These are phyloP conservation scores for Atalantia buxifolia DNA, from an alignment of 345 rosid genomes.

Conservation along the genomic window DNA sequence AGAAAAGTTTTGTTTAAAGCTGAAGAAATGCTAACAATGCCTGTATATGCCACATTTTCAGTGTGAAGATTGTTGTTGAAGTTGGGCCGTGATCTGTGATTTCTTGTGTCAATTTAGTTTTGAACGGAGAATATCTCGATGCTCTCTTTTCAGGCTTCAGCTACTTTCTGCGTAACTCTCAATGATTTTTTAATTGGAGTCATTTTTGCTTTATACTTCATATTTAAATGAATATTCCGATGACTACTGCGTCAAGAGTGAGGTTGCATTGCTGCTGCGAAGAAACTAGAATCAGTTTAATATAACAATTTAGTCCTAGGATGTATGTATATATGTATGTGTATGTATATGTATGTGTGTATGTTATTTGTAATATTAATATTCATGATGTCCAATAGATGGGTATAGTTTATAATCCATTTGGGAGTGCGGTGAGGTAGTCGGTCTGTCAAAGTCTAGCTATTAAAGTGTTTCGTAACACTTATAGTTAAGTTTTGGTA, in stretches of 20 bases:
- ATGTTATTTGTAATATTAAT: no score
- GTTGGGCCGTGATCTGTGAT: not conserved
- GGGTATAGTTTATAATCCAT: no score
- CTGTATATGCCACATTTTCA: not conserved
- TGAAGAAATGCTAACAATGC: not conserved
- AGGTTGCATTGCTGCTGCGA: no score
- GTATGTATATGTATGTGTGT: no score
- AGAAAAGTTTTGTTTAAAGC: constrained; percentile 9
- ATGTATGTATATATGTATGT: no score
- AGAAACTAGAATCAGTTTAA: no score
- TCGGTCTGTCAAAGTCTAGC: no score
- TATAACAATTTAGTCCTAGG: no score
- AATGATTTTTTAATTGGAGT: no score
- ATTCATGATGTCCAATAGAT: fast-evolving
- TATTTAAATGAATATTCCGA: not conserved
- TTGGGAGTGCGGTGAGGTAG: no score
- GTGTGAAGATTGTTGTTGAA: not conserved
- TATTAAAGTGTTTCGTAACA: no score
- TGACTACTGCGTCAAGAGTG: not conserved
- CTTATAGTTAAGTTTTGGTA: no score
- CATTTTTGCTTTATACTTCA: not conserved
- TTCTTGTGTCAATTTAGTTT: constrained; percentile 2
- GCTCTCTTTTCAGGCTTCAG: not conserved
- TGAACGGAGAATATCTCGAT: not conserved
- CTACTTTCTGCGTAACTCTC: not conserved